Conservation (phyloP, 2,329 filamentous ascomycete genomes). For the Stemphylium lycopersici region DNA sequence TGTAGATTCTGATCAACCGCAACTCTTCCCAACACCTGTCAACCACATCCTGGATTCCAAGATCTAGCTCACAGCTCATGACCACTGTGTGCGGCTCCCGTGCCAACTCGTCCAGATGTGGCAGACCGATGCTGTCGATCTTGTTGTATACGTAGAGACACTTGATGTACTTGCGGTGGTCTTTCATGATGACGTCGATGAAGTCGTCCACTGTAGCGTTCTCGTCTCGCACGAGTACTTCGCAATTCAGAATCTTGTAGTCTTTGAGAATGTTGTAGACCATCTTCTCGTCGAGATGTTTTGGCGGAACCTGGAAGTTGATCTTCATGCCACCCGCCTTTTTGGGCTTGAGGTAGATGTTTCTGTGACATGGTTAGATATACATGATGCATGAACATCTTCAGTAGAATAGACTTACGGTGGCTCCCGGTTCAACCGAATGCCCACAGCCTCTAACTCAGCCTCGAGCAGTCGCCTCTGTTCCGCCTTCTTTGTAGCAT, state of each 20-base stretch:
- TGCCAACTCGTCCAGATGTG: constrained; percentile 90
- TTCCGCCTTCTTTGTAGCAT: constrained; percentile 95
- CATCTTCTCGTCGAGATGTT: constrained; percentile 96
- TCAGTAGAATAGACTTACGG: constrained; percentile 61
- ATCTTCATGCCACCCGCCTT: constrained; percentile 99
- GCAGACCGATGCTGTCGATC: constrained; percentile 91
- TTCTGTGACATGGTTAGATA: constrained; percentile 59
- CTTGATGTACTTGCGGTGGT: constrained; percentile 96
- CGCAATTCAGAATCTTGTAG: constrained; percentile 98
- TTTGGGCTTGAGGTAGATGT: constrained; percentile 96
- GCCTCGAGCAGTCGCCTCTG: constrained; percentile 88
- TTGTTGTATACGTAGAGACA: constrained; percentile 99
- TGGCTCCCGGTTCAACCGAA: constrained; percentile 87
- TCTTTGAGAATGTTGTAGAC: constrained; percentile 95
- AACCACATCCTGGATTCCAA: constrained; percentile 91
- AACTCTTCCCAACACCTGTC: constrained; percentile 96
- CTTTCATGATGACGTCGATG: constrained; percentile 99
- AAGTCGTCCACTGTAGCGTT: constrained; percentile 94
- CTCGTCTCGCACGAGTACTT: constrained; percentile 93
- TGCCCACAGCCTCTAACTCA: constrained; percentile 93
- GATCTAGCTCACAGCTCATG: constrained; percentile 95
- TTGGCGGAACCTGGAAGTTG: constrained; percentile 88
- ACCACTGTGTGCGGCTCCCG: constrained; percentile 93
- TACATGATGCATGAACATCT: not conserved
- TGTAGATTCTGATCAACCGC: constrained; percentile 84